Percentiles rank a stretch among this genome's conserved stretches.
phyloP scores from a whole-genome alignment of 2,329 filamentous ascomycete species.

The Arthrobotrys sphaeroides region DNA sequence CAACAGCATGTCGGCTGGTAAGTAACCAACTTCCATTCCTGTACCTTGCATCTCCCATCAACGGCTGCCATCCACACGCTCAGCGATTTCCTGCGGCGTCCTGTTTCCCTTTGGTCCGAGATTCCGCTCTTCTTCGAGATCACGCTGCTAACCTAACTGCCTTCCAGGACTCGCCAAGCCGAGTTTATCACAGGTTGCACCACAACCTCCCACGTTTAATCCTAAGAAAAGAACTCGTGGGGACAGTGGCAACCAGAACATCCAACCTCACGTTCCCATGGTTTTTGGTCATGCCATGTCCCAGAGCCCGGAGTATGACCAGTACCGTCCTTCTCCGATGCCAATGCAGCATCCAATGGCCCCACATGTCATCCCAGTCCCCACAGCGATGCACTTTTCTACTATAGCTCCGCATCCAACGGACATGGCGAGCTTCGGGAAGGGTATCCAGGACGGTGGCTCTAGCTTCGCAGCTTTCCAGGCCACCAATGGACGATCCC shows the following conservation, averaged over 20 bases:
- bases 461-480: conserved; percentile 48
- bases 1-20: conserved; percentile 50
- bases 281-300: conserved; percentile 42
- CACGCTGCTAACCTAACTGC: neutral
- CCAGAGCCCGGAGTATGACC: conserved; percentile 49
- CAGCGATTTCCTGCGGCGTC: neutral
- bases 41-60: neutral
- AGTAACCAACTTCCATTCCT: neutral
- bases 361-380: conserved; percentile 32
- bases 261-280: conserved; percentile 38
- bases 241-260: conserved; percentile 25
- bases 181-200: conserved; percentile 28
- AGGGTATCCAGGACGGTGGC: conserved; percentile 36
- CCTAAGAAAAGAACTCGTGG: conserved; percentile 37
- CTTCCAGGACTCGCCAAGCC: conserved; percentile 35
- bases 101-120: neutral
- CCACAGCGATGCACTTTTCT: conserved; percentile 48
- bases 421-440: conserved; percentile 51
- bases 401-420: conserved; percentile 36
- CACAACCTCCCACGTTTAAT: conserved; percentile 34
- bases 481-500: conserved; percentile 35
- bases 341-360: conserved; percentile 45
- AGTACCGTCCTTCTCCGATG: conserved; percentile 40
- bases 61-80: neutral
- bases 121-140: neutral